Percentiles rank a stretch among this genome's conserved stretches.
These are phyloP conservation scores for Microcyclosporella mali DNA, from an alignment of 2,329 filamentous ascomycete species.

Conservation along the genomic window DNA sequence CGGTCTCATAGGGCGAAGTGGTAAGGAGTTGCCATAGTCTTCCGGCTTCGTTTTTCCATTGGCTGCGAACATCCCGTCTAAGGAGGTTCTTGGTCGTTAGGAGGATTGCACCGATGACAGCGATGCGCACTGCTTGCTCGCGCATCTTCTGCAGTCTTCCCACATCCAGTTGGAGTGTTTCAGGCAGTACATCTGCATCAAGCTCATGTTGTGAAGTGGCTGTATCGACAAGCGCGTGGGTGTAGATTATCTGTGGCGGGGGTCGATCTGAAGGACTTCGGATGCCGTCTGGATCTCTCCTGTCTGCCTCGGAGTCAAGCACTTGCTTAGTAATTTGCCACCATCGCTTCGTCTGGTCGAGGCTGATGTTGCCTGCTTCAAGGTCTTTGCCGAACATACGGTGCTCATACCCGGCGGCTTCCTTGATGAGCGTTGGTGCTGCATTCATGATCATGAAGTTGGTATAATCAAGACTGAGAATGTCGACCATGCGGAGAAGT, in stretches of 20 bases:
- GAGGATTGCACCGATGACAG: constrained; percentile 67
- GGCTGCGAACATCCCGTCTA: constrained; percentile 69
- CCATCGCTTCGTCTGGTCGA: constrained; percentile 57
- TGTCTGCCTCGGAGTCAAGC: constrained; percentile 58
- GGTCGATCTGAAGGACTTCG: constrained; percentile 57
- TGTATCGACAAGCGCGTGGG: constrained; percentile 67
- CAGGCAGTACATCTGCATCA: constrained; percentile 53
- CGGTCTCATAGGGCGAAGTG: constrained; percentile 48
- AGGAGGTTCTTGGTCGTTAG: constrained; percentile 77
- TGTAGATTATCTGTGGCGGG: constrained; percentile 64
- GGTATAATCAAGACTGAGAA: constrained; percentile 73
- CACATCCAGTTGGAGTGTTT: constrained; percentile 66
- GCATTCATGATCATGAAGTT: constrained; percentile 72
- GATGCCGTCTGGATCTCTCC: constrained; percentile 63
- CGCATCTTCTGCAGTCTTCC: constrained; percentile 57
- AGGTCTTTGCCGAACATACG: constrained; percentile 63
- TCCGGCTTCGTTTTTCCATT: constrained; percentile 68
- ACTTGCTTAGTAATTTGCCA: constrained; percentile 61
- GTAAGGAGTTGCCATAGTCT: constrained; percentile 67
- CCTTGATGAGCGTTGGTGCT: constrained; percentile 64
- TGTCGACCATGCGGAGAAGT: constrained; percentile 67
- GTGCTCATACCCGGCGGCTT: constrained; percentile 67
- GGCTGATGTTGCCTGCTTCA: constrained; percentile 48
- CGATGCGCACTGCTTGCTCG: constrained; percentile 56
- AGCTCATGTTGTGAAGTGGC: constrained; percentile 61